Base-by-base conservation (phyloP, 108 stramenopile genomes). In the Fragilariopsis cylindrus region DNA sequence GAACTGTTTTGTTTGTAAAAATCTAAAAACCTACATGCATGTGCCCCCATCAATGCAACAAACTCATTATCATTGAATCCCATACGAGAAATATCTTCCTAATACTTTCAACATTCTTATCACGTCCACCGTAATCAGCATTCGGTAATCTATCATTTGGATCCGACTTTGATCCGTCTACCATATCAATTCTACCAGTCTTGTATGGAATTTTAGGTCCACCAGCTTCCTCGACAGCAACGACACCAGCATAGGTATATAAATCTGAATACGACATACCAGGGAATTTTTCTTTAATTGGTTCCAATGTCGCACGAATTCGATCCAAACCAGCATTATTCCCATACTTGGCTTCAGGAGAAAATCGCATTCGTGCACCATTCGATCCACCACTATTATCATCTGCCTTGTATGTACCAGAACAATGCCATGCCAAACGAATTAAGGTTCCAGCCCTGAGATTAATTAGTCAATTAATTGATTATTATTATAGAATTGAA, bases 1-100 rank as follows among this genome's bases (percentile, higher is more conserved):
- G 2, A 30, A 30, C 30, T 30, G 1, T 54, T 54, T n/a, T 54
- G 53, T 54, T 54, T n/a, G 21, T 30, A 18, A 60, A 18, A 0
- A n/a, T 12, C 0, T 30, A 60, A 3, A 97, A 97, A 30, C 30
- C 30, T 30, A 21, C 21, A 21, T 21, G 97, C 94, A 81, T 99
- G 99, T 0, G 98, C 99, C n/a, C 99, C 99, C 46, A 88, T 70
- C 1, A 99, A 83, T 3, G 97, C 97, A 13, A 99, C 99, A 78
- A 98, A 97, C 80, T 99, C 97, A 43, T 83, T 77, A 68, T 98
- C 98, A 40, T 64, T 81, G 71, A 90, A 70, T 16, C 94, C 97
- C 98, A 98, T 96, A 58, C 99, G 89, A 58, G 90, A 82, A 99
- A 99, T 47, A 99, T 87, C 63, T 94, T 95, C 40, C 99, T 90